phyloP scores from a whole-genome alignment of 2,329 filamentous ascomycete genomes.

The Chaetomium strumarium region DNA sequence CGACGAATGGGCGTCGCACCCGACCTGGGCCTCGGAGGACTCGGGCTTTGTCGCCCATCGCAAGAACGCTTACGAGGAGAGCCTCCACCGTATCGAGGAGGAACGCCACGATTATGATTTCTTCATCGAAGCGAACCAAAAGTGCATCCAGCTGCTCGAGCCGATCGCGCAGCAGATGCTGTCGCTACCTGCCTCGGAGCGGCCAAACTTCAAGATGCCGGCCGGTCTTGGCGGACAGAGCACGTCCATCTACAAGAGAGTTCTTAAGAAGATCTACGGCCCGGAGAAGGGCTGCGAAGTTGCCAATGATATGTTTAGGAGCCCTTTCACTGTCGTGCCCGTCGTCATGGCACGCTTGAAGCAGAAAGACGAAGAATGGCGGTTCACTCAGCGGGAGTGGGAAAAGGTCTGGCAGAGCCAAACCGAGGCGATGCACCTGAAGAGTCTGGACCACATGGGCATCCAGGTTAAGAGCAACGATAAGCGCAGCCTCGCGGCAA shows the following conservation, averaged over 20 bases:
- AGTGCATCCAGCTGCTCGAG: constrained; percentile 93
- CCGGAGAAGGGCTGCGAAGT: constrained; percentile 76
- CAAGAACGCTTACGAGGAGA: constrained; percentile 94
- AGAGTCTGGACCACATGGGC: constrained; percentile 93
- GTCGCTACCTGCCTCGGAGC: constrained; percentile 67
- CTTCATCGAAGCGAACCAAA: constrained; percentile 90
- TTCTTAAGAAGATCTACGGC: constrained; percentile 96
- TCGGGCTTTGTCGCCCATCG: constrained; percentile 95
- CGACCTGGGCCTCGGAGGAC: constrained; percentile 97
- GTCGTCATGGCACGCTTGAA: constrained; percentile 85
- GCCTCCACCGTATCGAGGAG: constrained; percentile 91
- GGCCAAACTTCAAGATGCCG: constrained; percentile 71
- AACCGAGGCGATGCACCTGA: constrained; percentile 90
- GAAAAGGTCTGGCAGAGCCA: constrained; percentile 98
- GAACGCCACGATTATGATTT: constrained; percentile 98
- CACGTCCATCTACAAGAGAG: constrained; percentile 92
- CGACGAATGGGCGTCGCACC: constrained; percentile 97
- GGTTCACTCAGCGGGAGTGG: constrained; percentile 91
- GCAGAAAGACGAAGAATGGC: constrained; percentile 96
- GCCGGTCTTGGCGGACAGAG: constrained; percentile 84
- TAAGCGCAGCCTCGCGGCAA: constrained; percentile 85
- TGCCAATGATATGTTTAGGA: constrained; percentile 76
- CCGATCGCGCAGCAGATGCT: constrained; percentile 88
- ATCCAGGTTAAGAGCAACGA: constrained; percentile 83
- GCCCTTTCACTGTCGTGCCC: constrained; percentile 82